These are phyloP conservation scores for Pyrus betulifolia DNA, from an alignment of 306 rosid species.

Conservation along the genomic window DNA sequence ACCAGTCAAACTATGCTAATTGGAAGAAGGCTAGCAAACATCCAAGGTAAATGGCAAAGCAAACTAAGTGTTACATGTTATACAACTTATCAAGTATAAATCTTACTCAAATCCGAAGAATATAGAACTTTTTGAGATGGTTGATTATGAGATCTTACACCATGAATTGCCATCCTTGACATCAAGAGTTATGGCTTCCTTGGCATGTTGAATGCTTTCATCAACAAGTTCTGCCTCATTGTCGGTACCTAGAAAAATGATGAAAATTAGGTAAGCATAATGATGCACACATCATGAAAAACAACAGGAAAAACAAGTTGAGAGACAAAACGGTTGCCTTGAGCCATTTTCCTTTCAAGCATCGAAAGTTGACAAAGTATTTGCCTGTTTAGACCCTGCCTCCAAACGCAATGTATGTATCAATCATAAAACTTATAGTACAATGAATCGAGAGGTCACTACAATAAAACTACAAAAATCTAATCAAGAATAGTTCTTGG, in stretches of 20 bases:
- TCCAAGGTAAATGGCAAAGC: not conserved
- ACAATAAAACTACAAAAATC: not conserved
- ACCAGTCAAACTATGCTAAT: not conserved
- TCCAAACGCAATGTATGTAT: constrained; percentile 3
- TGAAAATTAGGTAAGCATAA: constrained; percentile 8
- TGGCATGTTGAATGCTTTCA: constrained; percentile 93
- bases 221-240: constrained; percentile 81
- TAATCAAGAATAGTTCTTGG: constrained; percentile 54
- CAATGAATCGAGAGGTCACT: not conserved
- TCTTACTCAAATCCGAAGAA: not conserved
- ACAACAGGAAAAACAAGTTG: constrained; percentile 4
- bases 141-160: constrained; percentile 53
- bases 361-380: constrained; percentile 87
- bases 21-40: not conserved
- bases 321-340: constrained; percentile 40
- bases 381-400: constrained; percentile 71
- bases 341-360: constrained; percentile 93
- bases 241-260: constrained; percentile 51
- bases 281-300: not conserved
- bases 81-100: not conserved
- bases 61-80: not conserved
- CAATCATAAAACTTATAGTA: constrained; percentile 6
- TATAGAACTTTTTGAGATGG: not conserved
- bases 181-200: constrained; percentile 82
- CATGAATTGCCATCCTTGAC: constrained; percentile 92